These are phyloP conservation scores for Mariannaea sp. DNA, from an alignment of 2,329 filamentous ascomycete species.

Conservation along the genomic window DNA sequence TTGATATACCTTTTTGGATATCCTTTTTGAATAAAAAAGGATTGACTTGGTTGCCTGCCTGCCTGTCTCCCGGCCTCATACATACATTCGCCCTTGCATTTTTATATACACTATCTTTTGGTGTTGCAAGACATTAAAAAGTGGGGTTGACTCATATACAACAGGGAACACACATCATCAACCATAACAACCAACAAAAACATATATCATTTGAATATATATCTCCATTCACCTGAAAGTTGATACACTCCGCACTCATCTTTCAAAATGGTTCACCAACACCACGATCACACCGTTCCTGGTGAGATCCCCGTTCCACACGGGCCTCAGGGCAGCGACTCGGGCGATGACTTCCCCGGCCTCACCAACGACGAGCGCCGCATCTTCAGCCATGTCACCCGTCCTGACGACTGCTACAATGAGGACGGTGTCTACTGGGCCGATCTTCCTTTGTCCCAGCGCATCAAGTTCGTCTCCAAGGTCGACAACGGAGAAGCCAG, in stretches of 20 bases:
- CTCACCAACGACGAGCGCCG: constrained; percentile 56
- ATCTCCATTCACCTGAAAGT: no score
- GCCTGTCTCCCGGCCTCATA: no score
- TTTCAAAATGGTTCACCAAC: constrained; percentile 39
- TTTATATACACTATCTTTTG: no score
- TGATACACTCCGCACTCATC: no score
- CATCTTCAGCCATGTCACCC: constrained; percentile 79
- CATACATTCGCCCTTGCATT: no score
- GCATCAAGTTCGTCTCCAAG: constrained; percentile 74
- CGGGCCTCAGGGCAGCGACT: constrained; percentile 51
- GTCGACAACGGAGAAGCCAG: constrained; percentile 73
- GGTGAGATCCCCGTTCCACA: constrained; percentile 63
- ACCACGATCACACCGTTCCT: constrained; percentile 46
- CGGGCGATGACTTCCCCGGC: constrained; percentile 53
- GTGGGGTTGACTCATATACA: no score
- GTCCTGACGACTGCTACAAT: constrained; percentile 87
- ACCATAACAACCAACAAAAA: not conserved
- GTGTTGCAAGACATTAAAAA: no score
- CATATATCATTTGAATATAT: not conserved
- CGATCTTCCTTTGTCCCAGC: constrained; percentile 73
- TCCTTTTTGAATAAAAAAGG: no score
- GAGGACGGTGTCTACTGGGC: constrained; percentile 89
- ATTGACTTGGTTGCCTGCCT: no score
- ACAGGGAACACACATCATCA: no score
- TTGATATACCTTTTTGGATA: no score